These are phyloP conservation scores for Phoenix roebelenii DNA, from an alignment of 176 grass and related monocot genomes.

Conservation along the genomic window DNA sequence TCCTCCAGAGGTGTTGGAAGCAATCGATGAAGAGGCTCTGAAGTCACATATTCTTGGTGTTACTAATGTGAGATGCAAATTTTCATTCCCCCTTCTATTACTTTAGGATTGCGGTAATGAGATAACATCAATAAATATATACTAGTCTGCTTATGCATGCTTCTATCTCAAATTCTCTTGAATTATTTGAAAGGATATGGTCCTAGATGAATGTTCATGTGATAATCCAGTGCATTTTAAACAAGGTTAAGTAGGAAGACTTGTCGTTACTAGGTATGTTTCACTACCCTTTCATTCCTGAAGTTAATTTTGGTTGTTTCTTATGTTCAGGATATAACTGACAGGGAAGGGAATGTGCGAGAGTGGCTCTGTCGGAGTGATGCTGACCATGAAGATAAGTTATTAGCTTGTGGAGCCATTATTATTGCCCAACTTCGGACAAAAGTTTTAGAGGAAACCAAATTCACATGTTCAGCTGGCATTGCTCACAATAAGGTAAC, in stretches of 20 bases:
- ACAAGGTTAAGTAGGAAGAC: too few species aligned
- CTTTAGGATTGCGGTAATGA: too few species aligned
- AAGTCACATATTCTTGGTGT: conserved; percentile 70
- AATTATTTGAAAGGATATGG: too few species aligned
- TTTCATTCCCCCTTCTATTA: too few species aligned
- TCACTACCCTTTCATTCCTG: neutral
- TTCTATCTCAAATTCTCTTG: too few species aligned
- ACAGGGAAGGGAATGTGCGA: conserved; percentile 51
- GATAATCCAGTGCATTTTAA: too few species aligned
- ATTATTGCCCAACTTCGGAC: conserved; percentile 73
- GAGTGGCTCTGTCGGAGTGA: conserved; percentile 55
- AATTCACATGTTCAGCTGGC: conserved; percentile 87
- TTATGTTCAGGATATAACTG: conserved; percentile 30
- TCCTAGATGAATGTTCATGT: too few species aligned
- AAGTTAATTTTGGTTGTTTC: conserved; percentile 8
- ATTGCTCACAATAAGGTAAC: conserved; percentile 96
- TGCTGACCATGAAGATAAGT: conserved; percentile 62
- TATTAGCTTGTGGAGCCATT: conserved; percentile 75
- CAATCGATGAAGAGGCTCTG: conserved; percentile 41
- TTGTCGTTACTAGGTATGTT: neutral
- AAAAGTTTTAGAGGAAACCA: conserved; percentile 66
- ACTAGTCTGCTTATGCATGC: too few species aligned
- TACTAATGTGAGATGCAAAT: conserved; percentile 37
- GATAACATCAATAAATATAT: too few species aligned
- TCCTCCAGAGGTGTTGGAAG: conserved; percentile 34